phyloP scores from a whole-genome alignment of 768 basidiomycete genomes.

The Artomyces pyxidatus region DNA sequence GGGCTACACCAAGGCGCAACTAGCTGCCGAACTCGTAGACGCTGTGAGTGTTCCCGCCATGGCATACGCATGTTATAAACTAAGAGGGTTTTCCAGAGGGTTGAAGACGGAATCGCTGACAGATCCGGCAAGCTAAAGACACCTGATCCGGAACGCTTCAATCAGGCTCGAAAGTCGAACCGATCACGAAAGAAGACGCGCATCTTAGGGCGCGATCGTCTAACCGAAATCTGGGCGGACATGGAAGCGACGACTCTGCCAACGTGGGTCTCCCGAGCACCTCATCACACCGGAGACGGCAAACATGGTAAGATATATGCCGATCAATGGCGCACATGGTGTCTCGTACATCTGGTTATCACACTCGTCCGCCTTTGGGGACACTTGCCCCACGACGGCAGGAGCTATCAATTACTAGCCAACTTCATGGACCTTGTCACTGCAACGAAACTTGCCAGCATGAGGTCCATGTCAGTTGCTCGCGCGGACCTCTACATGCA shows the following conservation, averaged over 20 bases:
- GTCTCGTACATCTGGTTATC: constrained; percentile 14
- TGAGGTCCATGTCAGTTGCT: constrained; percentile 16
- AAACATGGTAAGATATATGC: constrained; percentile 19
- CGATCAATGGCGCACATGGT: constrained; percentile 17
- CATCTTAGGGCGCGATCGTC: background rate
- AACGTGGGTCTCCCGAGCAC: constrained; percentile 17
- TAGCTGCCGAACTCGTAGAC: no score
- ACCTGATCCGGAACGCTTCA: background rate
- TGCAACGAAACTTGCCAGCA: constrained; percentile 25
- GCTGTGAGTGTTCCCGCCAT: no score
- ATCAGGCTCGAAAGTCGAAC: background rate
- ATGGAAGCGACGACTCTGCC: constrained; percentile 16
- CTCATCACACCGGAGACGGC: constrained; percentile 12
- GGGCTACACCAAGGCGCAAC: no score
- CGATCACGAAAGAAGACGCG: background rate
- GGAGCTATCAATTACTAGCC: background rate
- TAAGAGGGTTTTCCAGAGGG: no score
- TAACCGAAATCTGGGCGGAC: constrained; percentile 9
- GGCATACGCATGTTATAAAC: no score
- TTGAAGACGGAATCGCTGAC: background rate
- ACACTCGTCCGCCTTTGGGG: constrained; percentile 18
- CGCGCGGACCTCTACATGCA: constrained; percentile 19
- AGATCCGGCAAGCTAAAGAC: background rate
- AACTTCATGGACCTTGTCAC: constrained; percentile 26
- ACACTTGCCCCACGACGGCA: background rate